Evolutionary conservation across 2,329 filamentous ascomycete species (phyloP), one percentile per base, ranked within the genome.

Genomic region (Hypoxylon sp.): DNA sequence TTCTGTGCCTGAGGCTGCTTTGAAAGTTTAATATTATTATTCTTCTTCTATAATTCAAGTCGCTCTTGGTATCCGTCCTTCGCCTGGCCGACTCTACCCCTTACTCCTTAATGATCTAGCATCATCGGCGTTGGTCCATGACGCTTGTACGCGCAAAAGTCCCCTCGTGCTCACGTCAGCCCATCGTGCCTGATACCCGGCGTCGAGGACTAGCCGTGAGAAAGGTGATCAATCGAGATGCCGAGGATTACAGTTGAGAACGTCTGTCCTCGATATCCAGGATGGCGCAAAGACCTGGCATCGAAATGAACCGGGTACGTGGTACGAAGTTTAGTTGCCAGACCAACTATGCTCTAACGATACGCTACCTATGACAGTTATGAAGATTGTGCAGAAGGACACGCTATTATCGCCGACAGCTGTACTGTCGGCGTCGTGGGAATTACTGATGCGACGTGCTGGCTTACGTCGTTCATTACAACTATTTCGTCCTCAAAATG

Each of bases 401-500:
- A 51, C 57, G 50, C 59, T 42, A 47, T 55, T 47, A 15, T n/a
- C 39, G 39, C 52, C 46, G 32, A 62, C 32, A 57, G 63, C 44
- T 46, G 15, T 55, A 27, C 47, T 53, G 55, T 27, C 56, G 48
- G 46, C 53, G 65, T 50, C 24, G 61, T 31, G 50, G 53, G 32
- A 19, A 65, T 63, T 55, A 63, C 39, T 61, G 19, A 63, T 65
- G 29, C 47, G 51, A 57, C 55, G 46, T 24, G 62, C 53, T 37
- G 27, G 65, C 57, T 31, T 32, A 52, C 57, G 50, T 53, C 55
- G 17, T 31, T 56, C 52, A 68, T 61, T 61, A 67, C 42, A 63
- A 65, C 50, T 67, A 56, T 27, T 53, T 53, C 39, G 31, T 42
- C 42, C 52, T 74, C 53, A 77, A 52, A 76, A 76, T 57, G 75